Evolutionary conservation across 2,329 filamentous ascomycete species (phyloP).

Genomic region (Diplodia sapinea): DNA sequence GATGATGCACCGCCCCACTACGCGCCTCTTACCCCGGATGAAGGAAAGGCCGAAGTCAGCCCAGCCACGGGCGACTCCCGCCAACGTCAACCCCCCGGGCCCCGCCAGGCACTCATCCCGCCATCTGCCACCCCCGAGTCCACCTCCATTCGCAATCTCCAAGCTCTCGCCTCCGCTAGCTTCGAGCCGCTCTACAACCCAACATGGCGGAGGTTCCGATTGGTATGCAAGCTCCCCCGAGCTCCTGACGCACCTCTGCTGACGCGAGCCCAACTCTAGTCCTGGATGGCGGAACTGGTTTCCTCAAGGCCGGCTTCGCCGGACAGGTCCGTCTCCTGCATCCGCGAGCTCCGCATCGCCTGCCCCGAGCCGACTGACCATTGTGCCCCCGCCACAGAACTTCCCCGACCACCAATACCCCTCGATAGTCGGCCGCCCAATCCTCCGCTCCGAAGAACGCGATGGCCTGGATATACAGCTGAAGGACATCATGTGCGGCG

Average conservation of each 20-base stretch:
- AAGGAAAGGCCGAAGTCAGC: constrained; percentile 28
- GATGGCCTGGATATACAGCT: constrained; percentile 71
- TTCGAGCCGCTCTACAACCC: constrained; percentile 9
- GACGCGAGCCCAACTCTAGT: constrained; percentile 62
- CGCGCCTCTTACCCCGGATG: constrained; percentile 29
- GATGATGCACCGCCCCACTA: constrained; percentile 15
- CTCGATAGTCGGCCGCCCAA: constrained; percentile 96
- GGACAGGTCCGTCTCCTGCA: constrained; percentile 67
- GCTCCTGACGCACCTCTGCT: constrained; percentile 37
- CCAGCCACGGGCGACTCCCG: constrained; percentile 24
- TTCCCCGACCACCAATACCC: constrained; percentile 99
- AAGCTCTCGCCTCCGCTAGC: constrained; percentile 8
- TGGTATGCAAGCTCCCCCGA: constrained; percentile 45
- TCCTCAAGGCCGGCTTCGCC: constrained; percentile 99
- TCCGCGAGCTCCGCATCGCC: constrained; percentile 1
- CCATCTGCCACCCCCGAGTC: constrained; percentile 23
- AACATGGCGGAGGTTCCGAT: constrained; percentile 57
- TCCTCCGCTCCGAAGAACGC: constrained; percentile 93
- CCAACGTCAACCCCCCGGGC: constrained; percentile 31
- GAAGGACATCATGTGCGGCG: constrained; percentile 99
- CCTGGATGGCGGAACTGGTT: constrained; percentile 99
- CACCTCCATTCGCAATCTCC: constrained; percentile 27
- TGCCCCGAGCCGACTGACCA: constrained; percentile 8
- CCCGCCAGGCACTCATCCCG: constrained; percentile 30
- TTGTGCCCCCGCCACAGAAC: constrained; percentile 64